Base-by-base conservation (phyloP, 768 basidiomycete genomes). In the Pleurotus djamor region DNA sequence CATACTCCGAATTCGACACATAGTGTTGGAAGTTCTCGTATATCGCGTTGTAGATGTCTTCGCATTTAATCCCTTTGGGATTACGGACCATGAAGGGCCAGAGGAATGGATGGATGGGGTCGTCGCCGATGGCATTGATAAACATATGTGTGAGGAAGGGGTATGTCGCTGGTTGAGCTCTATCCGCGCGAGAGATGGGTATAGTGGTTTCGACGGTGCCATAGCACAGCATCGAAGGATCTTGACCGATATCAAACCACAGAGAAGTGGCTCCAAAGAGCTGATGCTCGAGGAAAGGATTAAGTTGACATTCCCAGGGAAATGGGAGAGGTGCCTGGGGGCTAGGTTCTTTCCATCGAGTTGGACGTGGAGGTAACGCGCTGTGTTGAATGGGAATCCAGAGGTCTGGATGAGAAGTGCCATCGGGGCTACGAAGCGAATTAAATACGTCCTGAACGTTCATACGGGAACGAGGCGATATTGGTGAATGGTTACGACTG, bases 161-260 rank as follows among this genome's bases (percentile, higher is more conserved):
- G 66, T 71, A 80, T 6, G 87, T 86, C n/a, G 86, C 87, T 0
- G 86, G 85, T 66, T 88, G 84, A n/a, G 79, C 71, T 49, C 70
- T 65, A 61, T 82, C 81, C 3, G 72, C 66, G 1, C 66, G 59
- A 13, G 69, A 61, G 48, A 77, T 68, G 3, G 72, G 72, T 48
- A 76, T 69, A 5, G 68, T 59, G 5, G 64, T 63, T 21, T 65
- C 51, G 36, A 69, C 67, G 12, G 71, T 65, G 28, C 73, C 74
- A 37, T 72, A 72, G 45, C 70, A 66, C 41, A 73, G 63, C 5
- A 70, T 62, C 36, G 63, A 52, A 4, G 64, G 59, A 14, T 61
- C 60, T 13, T 60, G 57, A 5, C 74, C 73, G 38, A 87, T 68
- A 67, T 84, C 79, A 78, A 83, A 87, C 48, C 71, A 69, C 10